Evolutionary conservation across 371 early-diverging fungal species (phyloP), one percentile per base, ranked within the genome.

Genomic region (Rhizopus arrhizus): DNA sequence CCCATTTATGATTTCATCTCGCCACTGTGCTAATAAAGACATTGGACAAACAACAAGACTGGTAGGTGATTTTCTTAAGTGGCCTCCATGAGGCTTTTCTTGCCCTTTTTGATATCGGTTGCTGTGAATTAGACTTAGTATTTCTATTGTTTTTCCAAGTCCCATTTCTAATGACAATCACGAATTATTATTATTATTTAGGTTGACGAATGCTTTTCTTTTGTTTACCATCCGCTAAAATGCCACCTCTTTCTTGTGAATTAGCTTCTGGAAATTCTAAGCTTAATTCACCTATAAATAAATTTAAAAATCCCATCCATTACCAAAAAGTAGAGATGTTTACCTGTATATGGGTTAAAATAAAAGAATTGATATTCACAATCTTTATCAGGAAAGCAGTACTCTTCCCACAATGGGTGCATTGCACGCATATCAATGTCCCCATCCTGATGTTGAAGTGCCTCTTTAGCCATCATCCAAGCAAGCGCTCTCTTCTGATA

Each of bases 131-230:
- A 94, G 77, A 54, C 88, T 77, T n/a, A 92, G 79, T 16, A 87
- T 85, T 56, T 92, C 92, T 12, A 94, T 89, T 0, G 96, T 95
- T 67, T 94, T 95, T 4, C 95, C 95, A 45, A 94, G 74, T 1
- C 93, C 95, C 95, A 93, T 93, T 78, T 93, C 89, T 77, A 31
- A 22, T 50, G 8, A 4, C 5, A 15, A 43, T 7, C 12, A 40
- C 8, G 12, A 40, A 10, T 40, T 40, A 40, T 7, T 40, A 13
- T 43, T n/a, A 43, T 43, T 43, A 1, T 11, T 13, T 43, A 13
- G 5, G 0, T 13, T 4, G n/a, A 22, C 22, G 1, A 43, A 36
- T 36, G 11, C 36, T 36, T 43, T 15, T n/a, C 8, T 13, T 8
- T 38, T 29, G 6, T 62, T 56, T 65, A 75, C 81, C 88, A 59